phyloP scores from a whole-genome alignment of 2,329 filamentous ascomycete genomes.

The Dothidotthia symphoricarpi region DNA sequence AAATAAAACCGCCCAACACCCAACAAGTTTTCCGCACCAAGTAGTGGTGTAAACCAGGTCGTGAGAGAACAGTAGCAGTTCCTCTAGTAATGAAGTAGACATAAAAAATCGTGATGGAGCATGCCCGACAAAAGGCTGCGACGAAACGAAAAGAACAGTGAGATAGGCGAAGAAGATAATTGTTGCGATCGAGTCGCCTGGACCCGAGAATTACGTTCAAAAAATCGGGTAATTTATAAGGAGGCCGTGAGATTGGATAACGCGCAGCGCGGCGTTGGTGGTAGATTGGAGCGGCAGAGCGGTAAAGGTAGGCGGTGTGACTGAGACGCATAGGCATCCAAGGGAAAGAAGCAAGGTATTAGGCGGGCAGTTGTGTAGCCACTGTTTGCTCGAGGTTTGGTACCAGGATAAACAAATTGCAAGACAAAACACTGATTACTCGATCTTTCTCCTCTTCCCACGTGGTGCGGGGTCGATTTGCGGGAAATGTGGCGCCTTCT shows the following conservation, averaged over 20 bases:
- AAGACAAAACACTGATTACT: constrained; percentile 38
- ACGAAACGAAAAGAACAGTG: constrained; percentile 10
- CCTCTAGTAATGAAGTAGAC: constrained; percentile 25
- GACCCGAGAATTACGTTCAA: constrained; percentile 33
- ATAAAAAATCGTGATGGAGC: constrained; percentile 18
- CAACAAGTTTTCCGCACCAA: constrained; percentile 29
- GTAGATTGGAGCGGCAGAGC: constrained; percentile 6
- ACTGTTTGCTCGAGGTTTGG: constrained; percentile 20
- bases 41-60: constrained; percentile 21
- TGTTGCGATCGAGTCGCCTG: constrained; percentile 37
- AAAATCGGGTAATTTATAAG: constrained; percentile 12
- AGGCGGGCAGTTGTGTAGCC: constrained; percentile 27
- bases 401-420: constrained; percentile 15
- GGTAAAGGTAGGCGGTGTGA: constrained; percentile 16
- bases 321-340: constrained; percentile 22
- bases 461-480: constrained; percentile 85
- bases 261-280: constrained; percentile 1
- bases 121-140: too few relatives aligned
- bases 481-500: constrained; percentile 43
- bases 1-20: constrained; percentile 15
- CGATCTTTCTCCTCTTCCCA: constrained; percentile 82
- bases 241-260: constrained; percentile 5
- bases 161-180: constrained; percentile 19
- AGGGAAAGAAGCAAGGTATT: constrained; percentile 14
- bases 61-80: constrained; percentile 29